A percentile compares a stretch with the other conserved stretches of the same genome.
These are phyloP conservation scores for Corynespora cassiicola DNA, from an alignment of 2,329 filamentous ascomycete species.

Conservation along the genomic window DNA sequence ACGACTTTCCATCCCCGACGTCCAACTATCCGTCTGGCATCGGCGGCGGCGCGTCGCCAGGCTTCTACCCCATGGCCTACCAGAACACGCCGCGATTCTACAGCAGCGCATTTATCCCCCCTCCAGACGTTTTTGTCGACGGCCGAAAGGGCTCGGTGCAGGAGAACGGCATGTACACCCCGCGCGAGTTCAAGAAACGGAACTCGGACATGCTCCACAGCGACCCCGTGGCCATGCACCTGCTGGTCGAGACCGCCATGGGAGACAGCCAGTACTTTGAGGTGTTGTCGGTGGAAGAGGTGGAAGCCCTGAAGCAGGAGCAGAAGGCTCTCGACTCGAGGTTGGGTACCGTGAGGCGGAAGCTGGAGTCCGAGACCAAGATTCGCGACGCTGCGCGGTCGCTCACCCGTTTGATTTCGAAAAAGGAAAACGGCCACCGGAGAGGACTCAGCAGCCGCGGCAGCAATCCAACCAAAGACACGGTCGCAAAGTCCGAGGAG, in stretches of 20 bases:
- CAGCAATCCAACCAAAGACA: constrained; percentile 49
- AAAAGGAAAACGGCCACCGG: constrained; percentile 56
- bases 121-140: constrained; percentile 45
- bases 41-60: constrained; percentile 36
- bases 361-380: constrained; percentile 88
- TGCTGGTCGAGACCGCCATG: constrained; percentile 92
- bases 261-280: constrained; percentile 85
- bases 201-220: constrained; percentile 44
- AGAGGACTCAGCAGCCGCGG: constrained; percentile 60
- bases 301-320: constrained; percentile 91
- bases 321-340: constrained; percentile 73
- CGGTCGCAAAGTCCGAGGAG: constrained; percentile 66
- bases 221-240: constrained; percentile 79
- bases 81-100: constrained; percentile 44
- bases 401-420: constrained; percentile 79
- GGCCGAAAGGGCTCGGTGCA: constrained; percentile 32
- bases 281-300: constrained; percentile 87
- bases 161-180: constrained; percentile 33
- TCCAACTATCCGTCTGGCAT: constrained; percentile 46
- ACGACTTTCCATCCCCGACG: constrained; percentile 46
- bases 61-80: constrained; percentile 46
- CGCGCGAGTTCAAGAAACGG: constrained; percentile 35
- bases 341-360: constrained; percentile 82
- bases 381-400: constrained; percentile 92
- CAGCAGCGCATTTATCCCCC: constrained; percentile 44